Base-by-base conservation (phyloP, 2,329 filamentous ascomycete species). In the Penicillium sp. region DNA sequence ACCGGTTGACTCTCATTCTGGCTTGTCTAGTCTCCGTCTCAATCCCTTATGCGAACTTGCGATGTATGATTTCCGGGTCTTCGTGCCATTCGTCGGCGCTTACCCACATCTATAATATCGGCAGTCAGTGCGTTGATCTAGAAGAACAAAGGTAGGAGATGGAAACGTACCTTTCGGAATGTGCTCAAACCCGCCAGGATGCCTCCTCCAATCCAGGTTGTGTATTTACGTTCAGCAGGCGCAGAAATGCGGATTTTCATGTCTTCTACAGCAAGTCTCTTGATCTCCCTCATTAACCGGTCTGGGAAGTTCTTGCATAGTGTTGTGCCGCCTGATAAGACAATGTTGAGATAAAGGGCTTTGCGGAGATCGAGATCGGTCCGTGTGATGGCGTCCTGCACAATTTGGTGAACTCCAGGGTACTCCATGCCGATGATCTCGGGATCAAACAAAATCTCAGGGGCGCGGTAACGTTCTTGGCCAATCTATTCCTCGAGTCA, bases 181-280 rank as follows among this genome's bases (percentile, higher is more conserved):
- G 94, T 99, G 79, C 93, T 97, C 74, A 99, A 77, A 6, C 94
- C 93, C 33, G 94, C 94, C 63, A 99, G 79, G 76, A 99, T 99
- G 73, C 94, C 97, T 56, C 94, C 94, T 62, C 94, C 94, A 65
- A 97, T 97, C 94, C 94, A 99, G 30, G 94, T 99, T 61, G 91
- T 97, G 79, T 97, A 99, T 76, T 97, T 96, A 64, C 94, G 84
- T 80, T 99, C 94, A 5, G 94, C 93, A 55, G 94, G 94, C 54
- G 94, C 94, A 78, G 96, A 96, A 70, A 99, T 99, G 81, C 97
- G 96, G 79, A 99, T 97, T 68, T 92, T 86, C 93, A 97, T 99
- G 73, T 99, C 94, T 81, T 97, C 97, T 65, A 97, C 91, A 11
- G 94, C 94, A 66, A 97, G 79, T 71, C 88, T 83, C 77, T 97